These are phyloP conservation scores for Rosa multiflora DNA, from an alignment of 306 rosid species.

Conservation along the genomic window DNA sequence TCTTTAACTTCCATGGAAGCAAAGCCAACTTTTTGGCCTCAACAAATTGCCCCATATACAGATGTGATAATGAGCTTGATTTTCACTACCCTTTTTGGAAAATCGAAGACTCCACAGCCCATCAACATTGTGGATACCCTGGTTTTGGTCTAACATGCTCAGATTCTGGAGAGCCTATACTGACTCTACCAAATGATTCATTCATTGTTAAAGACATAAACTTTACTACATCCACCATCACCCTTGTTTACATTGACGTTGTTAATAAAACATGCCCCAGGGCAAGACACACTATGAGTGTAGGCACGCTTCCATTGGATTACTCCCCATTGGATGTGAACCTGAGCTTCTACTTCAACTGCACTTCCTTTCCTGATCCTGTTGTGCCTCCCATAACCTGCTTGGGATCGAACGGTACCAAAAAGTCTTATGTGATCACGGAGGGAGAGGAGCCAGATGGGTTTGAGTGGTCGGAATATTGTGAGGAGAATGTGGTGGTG, in stretches of 20 bases:
- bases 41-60: not conserved
- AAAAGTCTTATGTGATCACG: not conserved
- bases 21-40: not conserved
- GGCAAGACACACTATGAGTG: not conserved
- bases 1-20: not conserved
- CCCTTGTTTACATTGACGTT: not conserved
- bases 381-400: not conserved
- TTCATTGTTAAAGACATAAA: not conserved
- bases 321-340: not conserved
- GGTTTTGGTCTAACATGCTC: not conserved
- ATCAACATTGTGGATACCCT: not conserved
- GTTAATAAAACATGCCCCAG: not conserved
- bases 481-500: not conserved
- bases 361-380: not conserved
- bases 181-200: not conserved
- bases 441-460: not conserved
- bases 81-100: slow-evolving; percentile 1
- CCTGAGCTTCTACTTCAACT: not conserved
- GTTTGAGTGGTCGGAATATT: not conserved
- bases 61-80: not conserved
- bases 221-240: not conserved
- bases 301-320: not conserved
- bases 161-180: not conserved
- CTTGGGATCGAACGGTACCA: not conserved
- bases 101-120: not conserved